Conservation (phyloP, 2,329 filamentous ascomycete genomes). For the Ophiobolus disseminans region DNA sequence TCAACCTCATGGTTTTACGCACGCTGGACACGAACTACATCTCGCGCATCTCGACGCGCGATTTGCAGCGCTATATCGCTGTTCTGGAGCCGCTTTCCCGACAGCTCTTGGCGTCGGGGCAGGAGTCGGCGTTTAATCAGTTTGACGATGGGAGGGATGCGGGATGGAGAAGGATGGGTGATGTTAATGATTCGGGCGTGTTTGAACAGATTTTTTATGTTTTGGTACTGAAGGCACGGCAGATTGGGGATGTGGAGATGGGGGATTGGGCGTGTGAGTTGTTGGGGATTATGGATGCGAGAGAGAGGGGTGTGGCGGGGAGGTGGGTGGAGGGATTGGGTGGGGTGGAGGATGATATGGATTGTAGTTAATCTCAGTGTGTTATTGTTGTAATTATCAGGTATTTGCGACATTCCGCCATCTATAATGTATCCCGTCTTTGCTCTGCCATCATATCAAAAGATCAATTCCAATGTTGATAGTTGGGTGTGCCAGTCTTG, state of each 20-base stretch:
- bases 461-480: too few species aligned
- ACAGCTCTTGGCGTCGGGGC: neutral
- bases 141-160: slow-evolving; percentile 1
- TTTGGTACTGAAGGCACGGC: neutral
- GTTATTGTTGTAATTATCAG: too few species aligned
- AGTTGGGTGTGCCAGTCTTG: too few species aligned
- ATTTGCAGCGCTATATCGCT: neutral
- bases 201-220: slow-evolving; percentile 1
- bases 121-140: neutral
- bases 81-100: neutral
- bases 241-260: neutral
- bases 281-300: neutral
- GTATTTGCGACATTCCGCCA: too few species aligned
- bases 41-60: slow-evolving; percentile 3
- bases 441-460: too few species aligned
- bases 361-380: too few species aligned
- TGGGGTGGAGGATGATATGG: neutral
- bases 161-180: neutral
- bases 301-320: neutral
- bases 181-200: neutral
- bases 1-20: slow-evolving; percentile 11
- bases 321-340: neutral
- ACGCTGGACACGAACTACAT: neutral
- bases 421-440: too few species aligned
- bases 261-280: neutral